A percentile compares a stretch with the other conserved stretches of the same genome.
These are phyloP conservation scores for Capsaspora owczarzaki DNA, from an alignment of 78 protist species.

Conservation along the genomic window DNA sequence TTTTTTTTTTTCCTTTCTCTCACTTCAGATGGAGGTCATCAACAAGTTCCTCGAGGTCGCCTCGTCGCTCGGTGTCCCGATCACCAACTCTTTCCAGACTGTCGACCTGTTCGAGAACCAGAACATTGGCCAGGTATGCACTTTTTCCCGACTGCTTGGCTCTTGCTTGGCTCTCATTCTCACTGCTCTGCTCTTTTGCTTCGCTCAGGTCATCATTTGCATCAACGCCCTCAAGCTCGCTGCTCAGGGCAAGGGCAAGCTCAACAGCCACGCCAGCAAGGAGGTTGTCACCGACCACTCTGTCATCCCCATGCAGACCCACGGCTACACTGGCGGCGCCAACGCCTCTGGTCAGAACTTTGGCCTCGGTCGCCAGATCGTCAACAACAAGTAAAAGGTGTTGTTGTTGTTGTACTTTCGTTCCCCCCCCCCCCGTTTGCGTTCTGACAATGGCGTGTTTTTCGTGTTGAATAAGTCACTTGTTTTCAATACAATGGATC, in stretches of 20 bases:
- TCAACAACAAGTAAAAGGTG: too few relatives aligned
- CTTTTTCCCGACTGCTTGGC: too few relatives aligned
- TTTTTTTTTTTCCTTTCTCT: too few relatives aligned
- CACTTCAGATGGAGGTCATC: slow-evolving; percentile 17
- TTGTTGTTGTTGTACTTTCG: too few relatives aligned
- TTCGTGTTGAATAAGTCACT: too few relatives aligned
- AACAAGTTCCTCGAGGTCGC: neutral
- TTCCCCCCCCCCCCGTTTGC: too few relatives aligned
- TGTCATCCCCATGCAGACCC: neutral
- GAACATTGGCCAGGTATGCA: neutral
- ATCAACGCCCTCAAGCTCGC: neutral
- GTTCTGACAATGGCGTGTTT: too few relatives aligned
- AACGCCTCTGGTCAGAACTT: neutral
- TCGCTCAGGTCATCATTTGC: neutral
- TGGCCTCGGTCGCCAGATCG: neutral
- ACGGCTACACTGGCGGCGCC: neutral
- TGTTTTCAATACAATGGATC: too few relatives aligned
- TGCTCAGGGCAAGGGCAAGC: slow-evolving; percentile 4
- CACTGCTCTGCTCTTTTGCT: too few relatives aligned
- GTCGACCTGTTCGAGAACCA: slow-evolving; percentile 3
- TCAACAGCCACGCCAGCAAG: neutral
- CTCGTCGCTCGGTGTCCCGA: neutral
- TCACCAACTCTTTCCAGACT: neutral
- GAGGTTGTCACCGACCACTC: slow-evolving; percentile 2
- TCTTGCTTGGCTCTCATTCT: too few relatives aligned